Conservation (phyloP, 1,284 basidiomycete genomes). For the Sporisorium scitamineum region DNA sequence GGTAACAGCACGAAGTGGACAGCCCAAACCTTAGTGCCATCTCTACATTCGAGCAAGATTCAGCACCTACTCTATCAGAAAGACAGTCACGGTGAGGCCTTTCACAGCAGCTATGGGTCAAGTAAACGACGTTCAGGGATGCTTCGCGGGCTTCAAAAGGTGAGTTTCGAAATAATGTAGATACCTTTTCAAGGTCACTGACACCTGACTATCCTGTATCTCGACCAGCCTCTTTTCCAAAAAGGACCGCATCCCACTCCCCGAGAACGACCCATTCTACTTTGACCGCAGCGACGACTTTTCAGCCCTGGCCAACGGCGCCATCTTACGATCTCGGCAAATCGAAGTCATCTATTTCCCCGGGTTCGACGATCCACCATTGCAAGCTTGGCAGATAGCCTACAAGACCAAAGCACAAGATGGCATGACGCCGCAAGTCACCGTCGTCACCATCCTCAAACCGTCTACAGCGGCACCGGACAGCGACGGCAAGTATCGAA, state of each 20-base stretch:
- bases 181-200: neutral
- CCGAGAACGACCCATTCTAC: constrained; percentile 58
- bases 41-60: neutral
- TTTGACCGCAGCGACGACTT: constrained; percentile 23
- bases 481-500: constrained; percentile 30
- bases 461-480: constrained; percentile 38
- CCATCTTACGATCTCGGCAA: constrained; percentile 47
- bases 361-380: constrained; percentile 42
- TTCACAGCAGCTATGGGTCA: constrained; percentile 4
- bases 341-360: constrained; percentile 49
- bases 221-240: constrained; percentile 30
- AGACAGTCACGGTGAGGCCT: neutral
- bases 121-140: constrained; percentile 29
- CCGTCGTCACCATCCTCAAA: constrained; percentile 45
- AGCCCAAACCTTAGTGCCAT: too few species aligned
- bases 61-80: neutral
- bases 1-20: too few species aligned
- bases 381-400: constrained; percentile 54
- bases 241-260: constrained; percentile 19
- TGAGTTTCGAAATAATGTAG: neutral
- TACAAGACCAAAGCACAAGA: constrained; percentile 52
- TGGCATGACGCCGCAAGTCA: constrained; percentile 47
- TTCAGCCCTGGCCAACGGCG: constrained; percentile 28
- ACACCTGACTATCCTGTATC: neutral
- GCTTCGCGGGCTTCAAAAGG: constrained; percentile 27